These are phyloP conservation scores for Bimuria novae-zelandiae DNA, from an alignment of 2,329 filamentous ascomycete species.

Conservation along the genomic window DNA sequence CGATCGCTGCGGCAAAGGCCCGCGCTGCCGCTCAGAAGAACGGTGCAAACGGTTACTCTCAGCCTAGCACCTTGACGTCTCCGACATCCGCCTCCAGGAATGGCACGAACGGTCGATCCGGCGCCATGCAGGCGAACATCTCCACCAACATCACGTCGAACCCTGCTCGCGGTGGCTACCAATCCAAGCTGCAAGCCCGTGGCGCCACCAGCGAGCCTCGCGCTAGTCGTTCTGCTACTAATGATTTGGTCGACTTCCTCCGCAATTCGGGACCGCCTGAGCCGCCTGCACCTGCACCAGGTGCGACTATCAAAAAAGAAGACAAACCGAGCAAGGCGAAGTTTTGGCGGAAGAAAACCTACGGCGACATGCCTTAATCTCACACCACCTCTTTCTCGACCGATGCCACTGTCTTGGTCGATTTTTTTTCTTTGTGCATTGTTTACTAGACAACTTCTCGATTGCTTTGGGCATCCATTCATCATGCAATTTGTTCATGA, in stretches of 20 bases:
- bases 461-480: not conserved
- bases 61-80: constrained; percentile 14
- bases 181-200: constrained; percentile 34
- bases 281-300: constrained; percentile 19
- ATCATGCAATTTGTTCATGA: not conserved
- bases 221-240: constrained; percentile 37
- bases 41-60: not conserved
- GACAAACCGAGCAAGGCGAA: constrained; percentile 37
- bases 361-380: constrained; percentile 19
- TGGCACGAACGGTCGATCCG: constrained; percentile 12
- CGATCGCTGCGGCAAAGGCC: constrained; percentile 39
- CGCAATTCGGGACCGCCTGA: constrained; percentile 47
- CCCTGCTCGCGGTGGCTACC: constrained; percentile 30
- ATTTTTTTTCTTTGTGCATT: not conserved
- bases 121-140: constrained; percentile 15
- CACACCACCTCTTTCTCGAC: not conserved
- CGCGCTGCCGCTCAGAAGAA: constrained; percentile 22
- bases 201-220: constrained; percentile 26
- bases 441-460: not conserved
- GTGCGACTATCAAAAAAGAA: constrained; percentile 26
- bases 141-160: constrained; percentile 23
- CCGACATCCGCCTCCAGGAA: constrained; percentile 22
- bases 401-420: not conserved
- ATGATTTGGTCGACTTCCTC: constrained; percentile 52
- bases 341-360: constrained; percentile 41